Conservation (phyloP, 2,329 filamentous ascomycete species). For the Microsporum canis region DNA sequence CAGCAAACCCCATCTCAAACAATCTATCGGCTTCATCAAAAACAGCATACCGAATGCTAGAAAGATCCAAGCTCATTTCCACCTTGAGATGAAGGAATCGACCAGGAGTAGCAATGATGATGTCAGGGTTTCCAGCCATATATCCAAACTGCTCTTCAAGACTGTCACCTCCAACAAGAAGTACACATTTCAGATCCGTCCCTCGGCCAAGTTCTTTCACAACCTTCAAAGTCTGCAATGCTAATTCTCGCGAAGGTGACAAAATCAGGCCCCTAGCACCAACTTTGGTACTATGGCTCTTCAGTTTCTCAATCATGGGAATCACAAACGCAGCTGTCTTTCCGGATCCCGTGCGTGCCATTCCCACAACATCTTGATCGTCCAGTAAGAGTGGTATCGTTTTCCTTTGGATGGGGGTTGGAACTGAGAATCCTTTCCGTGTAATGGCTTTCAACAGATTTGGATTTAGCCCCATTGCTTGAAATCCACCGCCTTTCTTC, state of each 20-base stretch:
- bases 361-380: constrained; percentile 90
- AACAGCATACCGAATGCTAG: constrained; percentile 83
- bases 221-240: constrained; percentile 88
- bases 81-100: constrained; percentile 95
- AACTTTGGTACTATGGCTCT: constrained; percentile 73
- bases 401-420: constrained; percentile 94
- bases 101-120: constrained; percentile 92
- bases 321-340: constrained; percentile 98
- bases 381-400: constrained; percentile 86
- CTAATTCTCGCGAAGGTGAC: constrained; percentile 86
- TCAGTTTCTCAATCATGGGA: constrained; percentile 91
- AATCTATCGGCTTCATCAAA: constrained; percentile 95
- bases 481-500: constrained; percentile 94
- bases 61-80: constrained; percentile 88
- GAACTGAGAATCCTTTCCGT: constrained; percentile 88
- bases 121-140: constrained; percentile 92
- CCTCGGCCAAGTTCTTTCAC: constrained; percentile 87
- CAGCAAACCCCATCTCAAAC: constrained; percentile 97
- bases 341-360: constrained; percentile 96
- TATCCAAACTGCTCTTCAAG: constrained; percentile 87
- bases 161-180: constrained; percentile 90
- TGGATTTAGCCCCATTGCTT: constrained; percentile 79
- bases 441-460: constrained; percentile 82
- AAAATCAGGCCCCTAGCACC: constrained; percentile 78
- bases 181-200: constrained; percentile 79